Evolutionary conservation across 495 filamentous ascomycete species (phyloP).

Genomic region (Arthonia radiata): DNA sequence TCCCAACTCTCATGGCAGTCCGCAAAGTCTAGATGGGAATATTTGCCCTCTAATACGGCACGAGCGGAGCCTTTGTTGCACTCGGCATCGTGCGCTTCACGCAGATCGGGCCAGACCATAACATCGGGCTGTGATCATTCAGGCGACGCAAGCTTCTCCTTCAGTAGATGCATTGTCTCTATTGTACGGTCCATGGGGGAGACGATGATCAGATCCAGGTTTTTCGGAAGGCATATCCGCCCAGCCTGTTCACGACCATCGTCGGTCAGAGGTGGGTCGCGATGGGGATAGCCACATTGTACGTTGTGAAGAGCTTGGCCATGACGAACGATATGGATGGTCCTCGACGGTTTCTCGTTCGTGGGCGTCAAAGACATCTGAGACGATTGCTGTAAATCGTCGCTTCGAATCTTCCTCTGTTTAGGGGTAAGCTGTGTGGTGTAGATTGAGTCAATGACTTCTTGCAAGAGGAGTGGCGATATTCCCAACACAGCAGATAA

Average conservation of each 20-base stretch:
- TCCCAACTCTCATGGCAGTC: constrained; percentile 3
- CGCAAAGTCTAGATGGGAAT: constrained; percentile 3
- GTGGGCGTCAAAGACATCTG: no score
- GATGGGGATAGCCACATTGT: constrained; percentile 2
- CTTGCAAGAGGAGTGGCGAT: no score
- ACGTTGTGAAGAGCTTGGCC: constrained; percentile 5
- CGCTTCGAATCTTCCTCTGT: no score
- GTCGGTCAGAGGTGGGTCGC: constrained; percentile 3
- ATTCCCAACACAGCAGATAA: no score
- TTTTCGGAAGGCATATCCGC: constrained; percentile 1
- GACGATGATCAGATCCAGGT: constrained; percentile 3
- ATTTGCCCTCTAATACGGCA: constrained; percentile 1
- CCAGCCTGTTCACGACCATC: constrained; percentile 1
- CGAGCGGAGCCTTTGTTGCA: constrained; percentile 3
- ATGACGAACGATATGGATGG: constrained; percentile 3
- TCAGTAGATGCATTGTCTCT: constrained; percentile 2
- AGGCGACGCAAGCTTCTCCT: neutral
- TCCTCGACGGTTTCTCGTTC: no score
- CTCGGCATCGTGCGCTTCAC: constrained; percentile 4
- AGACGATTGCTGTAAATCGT: no score
- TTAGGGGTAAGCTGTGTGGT: no score
- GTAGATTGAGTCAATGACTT: no score
- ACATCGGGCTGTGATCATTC: neutral
- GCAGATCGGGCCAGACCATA: constrained; percentile 4
- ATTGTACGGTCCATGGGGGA: constrained; percentile 5